phyloP scores from a whole-genome alignment of 768 basidiomycete genomes.

The Mycena pura region DNA sequence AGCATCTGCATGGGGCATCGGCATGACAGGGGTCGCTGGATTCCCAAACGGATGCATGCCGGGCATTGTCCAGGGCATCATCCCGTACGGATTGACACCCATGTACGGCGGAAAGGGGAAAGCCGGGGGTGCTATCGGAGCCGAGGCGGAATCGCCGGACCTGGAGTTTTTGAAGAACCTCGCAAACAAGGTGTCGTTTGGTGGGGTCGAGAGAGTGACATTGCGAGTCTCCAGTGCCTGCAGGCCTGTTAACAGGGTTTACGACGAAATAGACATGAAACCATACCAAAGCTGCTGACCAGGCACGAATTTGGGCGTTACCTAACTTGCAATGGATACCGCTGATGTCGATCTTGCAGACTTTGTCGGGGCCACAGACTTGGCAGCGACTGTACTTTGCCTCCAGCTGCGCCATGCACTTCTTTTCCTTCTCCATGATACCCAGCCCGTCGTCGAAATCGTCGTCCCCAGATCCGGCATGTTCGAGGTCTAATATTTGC shows the following conservation, averaged over 20 bases:
- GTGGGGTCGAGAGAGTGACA: background rate
- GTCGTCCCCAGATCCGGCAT: background rate
- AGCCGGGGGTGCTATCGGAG: background rate
- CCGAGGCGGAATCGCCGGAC: background rate
- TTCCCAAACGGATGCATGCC: background rate
- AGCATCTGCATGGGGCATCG: background rate
- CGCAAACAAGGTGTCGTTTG: constrained; percentile 1
- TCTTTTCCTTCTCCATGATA: constrained; percentile 6
- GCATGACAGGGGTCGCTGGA: background rate
- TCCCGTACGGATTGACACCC: background rate
- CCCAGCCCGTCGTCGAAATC: background rate
- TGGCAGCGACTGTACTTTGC: background rate
- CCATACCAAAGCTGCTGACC: background rate
- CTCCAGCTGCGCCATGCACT: background rate
- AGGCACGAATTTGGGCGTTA: background rate
- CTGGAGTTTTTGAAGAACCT: background rate
- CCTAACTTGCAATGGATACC: background rate
- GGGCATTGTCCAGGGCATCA: background rate
- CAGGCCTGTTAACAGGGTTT: background rate
- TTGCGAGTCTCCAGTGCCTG: background rate
- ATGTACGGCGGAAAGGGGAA: background rate
- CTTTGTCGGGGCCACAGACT: constrained; percentile 5
- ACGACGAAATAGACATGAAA: background rate
- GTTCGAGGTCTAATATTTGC: constrained; percentile 5
- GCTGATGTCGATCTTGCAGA: constrained; percentile 6